Conservation (phyloP, 257 asterid genomes). For the Fraxinus cuspidata region DNA sequence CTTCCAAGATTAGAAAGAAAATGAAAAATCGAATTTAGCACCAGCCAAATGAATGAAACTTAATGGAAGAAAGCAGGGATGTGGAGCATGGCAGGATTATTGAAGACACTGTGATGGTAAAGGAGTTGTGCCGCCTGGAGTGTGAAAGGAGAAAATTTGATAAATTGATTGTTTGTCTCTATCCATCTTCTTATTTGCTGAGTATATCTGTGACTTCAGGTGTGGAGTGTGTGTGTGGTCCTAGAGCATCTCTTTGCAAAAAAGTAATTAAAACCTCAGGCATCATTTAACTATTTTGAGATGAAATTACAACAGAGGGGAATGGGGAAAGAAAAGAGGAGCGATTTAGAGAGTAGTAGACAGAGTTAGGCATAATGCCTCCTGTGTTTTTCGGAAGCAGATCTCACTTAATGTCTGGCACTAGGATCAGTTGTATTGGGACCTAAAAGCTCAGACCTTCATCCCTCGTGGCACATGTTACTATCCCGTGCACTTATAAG, state of each 20-base stretch:
- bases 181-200: not conserved
- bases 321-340: not conserved
- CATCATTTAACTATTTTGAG: not conserved
- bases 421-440: not conserved
- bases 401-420: not conserved
- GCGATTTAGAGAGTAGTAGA: not conserved
- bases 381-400: not conserved
- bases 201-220: not conserved
- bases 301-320: not conserved
- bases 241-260: not conserved
- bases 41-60: not conserved
- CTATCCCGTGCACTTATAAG: not conserved
- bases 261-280: not conserved
- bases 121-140: not conserved
- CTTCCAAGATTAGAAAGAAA: not conserved
- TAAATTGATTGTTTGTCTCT: not conserved
- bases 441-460: not conserved
- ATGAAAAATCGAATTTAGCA: not conserved
- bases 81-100: not conserved
- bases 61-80: not conserved
- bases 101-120: not conserved
- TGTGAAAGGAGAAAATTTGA: not conserved
- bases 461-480: not conserved
- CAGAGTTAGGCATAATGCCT: not conserved
- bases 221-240: not conserved